Conservation (phyloP, 2,329 filamentous ascomycete genomes). For the Cryphonectria radicalis region DNA sequence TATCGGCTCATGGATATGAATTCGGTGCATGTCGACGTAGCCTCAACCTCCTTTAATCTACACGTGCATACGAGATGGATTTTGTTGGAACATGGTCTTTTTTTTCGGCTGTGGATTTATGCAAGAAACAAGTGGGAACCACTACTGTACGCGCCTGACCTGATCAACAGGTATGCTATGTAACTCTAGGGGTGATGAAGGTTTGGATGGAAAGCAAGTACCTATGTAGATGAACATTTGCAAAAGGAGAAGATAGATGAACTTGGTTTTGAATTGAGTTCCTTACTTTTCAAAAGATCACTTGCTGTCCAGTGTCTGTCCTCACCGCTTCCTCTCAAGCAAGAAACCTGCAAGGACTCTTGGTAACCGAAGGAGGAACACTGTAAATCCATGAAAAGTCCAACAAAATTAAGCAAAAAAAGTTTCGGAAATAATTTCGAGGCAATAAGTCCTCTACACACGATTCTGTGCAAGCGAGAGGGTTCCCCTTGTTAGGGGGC, state of each 20-base stretch:
- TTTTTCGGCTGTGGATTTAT: not conserved
- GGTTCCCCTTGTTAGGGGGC: not conserved
- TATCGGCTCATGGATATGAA: slow-evolving; percentile 7
- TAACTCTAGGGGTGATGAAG: too few species aligned
- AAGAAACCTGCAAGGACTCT: not conserved
- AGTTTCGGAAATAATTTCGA: not conserved
- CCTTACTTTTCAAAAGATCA: not conserved
- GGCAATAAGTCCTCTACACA: not conserved
- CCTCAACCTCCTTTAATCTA: slow-evolving; percentile 12
- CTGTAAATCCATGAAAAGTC: not conserved
- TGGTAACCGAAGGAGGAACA: not conserved
- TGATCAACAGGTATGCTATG: not conserved
- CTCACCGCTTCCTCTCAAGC: not conserved
- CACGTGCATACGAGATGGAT: not conserved
- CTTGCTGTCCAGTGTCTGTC: not conserved
- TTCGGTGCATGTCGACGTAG: slow-evolving; percentile 12
- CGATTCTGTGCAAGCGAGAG: not conserved
- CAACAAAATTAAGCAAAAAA: too few species aligned
- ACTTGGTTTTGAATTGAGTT: too few species aligned
- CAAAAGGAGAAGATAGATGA: not conserved
- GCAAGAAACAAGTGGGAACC: not conserved
- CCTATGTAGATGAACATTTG: too few species aligned
- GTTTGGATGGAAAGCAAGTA: too few species aligned
- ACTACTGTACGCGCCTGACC: too few species aligned
- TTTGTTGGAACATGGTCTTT: not conserved